Base-by-base conservation (phyloP, 208 protist species). In the Trypanosoma vivax region DNA sequence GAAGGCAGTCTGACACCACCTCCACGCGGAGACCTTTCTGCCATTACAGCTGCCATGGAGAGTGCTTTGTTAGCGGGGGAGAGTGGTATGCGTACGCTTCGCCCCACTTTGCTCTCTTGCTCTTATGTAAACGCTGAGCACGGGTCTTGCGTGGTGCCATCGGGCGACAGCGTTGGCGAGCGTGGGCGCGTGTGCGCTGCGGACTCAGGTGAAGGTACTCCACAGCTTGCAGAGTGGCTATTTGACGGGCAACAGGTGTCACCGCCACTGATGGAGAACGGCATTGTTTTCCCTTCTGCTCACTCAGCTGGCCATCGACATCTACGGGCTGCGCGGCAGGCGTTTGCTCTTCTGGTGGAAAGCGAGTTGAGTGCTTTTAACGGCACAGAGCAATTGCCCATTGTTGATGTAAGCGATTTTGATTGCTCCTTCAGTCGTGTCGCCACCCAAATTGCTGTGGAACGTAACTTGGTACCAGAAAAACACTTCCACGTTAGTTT, bases 341-440 rank as follows among this genome's bases (percentile, higher is more conserved):
- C 76, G 21, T 90, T 87, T 53, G 25, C 40, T 56, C 85, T 50
- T 72, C 64, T 39, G 67, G 45, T 66, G 54, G 72, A 37, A 66
- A 76, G 66, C 49, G 54, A 41, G 70, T 40, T 10, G 64, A 24
- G 39, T 43, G 39, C 19, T 10, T 23, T 30, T 30, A 2, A n/a
- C n/a, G 6, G 5, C 4, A 28, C 37, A 11, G 59, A 65, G 2
- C 53, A 68, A 11, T 39, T 89, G 18, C 58, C 70, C 5, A 69
- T 89, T 58, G 60, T 89, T 35, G 81, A 89, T 49, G 74, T 72
- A 3, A 89, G 43, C 48, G 81, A 70, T 18, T 66, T 83, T 41
- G 81, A 89, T 59, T 80, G 78, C 43, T 72, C 74, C 34, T 85
- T 89, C 46, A 70, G 71, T 47, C 76, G 81, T 40, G 73, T 73